phyloP scores from a whole-genome alignment of 768 basidiomycete species.

The Pleurotus eryngii region DNA sequence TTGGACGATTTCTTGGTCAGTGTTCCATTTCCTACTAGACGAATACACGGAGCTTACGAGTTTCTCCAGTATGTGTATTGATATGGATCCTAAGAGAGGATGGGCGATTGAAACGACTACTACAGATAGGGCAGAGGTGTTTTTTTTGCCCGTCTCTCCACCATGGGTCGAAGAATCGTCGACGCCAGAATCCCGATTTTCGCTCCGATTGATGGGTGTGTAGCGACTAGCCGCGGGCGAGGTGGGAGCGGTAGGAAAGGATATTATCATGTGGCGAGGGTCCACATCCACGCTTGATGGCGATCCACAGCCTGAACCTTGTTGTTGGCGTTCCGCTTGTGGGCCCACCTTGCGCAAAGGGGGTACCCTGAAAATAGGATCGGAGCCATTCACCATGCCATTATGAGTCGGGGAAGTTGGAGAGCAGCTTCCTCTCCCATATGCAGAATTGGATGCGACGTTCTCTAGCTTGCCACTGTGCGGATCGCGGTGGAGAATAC shows the following conservation, averaged over 20 bases:
- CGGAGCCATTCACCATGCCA: neutral
- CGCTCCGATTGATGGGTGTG: neutral
- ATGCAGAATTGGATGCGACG: neutral
- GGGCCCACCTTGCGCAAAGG: neutral
- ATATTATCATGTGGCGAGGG: neutral
- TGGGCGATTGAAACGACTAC: constrained; percentile 66
- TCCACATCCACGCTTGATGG: neutral
- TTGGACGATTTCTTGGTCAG: constrained; percentile 6
- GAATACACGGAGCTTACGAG: constrained; percentile 42
- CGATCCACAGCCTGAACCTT: neutral
- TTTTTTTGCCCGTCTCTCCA: constrained; percentile 37
- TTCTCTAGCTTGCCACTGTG: neutral
- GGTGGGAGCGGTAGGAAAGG: neutral
- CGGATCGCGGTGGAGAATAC: neutral
- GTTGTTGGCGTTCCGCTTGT: neutral
- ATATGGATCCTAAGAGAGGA: constrained; percentile 64
- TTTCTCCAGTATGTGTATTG: constrained; percentile 67
- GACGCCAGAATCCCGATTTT: constrained; percentile 18
- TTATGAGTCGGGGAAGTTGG: neutral
- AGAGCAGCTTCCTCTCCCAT: neutral
- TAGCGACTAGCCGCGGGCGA: neutral
- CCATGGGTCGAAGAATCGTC: constrained; percentile 18
- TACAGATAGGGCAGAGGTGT: constrained; percentile 51
- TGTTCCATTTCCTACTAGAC: neutral
- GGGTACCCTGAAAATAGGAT: neutral